Percentiles rank a stretch among this genome's conserved stretches.
These are phyloP conservation scores for Monilinia polystroma DNA, from an alignment of 2,329 filamentous ascomycete species.

Conservation along the genomic window DNA sequence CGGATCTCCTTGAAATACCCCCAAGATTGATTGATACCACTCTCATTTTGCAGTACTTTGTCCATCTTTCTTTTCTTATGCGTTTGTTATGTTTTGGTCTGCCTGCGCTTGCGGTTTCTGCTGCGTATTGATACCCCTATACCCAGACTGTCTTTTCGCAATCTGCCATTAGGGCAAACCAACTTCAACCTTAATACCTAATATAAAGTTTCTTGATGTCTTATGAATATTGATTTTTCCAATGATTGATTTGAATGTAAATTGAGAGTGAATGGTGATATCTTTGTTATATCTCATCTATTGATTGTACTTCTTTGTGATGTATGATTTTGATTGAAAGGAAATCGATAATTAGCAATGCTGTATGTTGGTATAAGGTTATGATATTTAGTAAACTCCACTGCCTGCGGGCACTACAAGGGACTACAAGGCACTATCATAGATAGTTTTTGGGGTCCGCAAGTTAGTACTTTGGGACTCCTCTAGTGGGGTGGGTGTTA, in stretches of 20 bases:
- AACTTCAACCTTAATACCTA: constrained; percentile 40
- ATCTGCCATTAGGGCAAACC: constrained; percentile 43
- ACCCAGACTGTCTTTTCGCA: constrained; percentile 43
- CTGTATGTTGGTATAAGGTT: constrained; percentile 8
- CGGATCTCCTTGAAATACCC: constrained; percentile 43
- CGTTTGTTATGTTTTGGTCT: constrained; percentile 35
- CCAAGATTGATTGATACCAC: constrained; percentile 43
- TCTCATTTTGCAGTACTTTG: constrained; percentile 41
- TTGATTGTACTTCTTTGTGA: not conserved
- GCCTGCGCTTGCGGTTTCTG: constrained; percentile 34
- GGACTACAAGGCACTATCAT: not conserved
- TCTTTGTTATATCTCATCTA: too few species aligned
- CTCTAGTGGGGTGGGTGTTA: not conserved
- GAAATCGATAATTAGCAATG: not conserved
- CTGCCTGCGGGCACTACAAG: constrained; percentile 1
- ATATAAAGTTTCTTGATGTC: constrained; percentile 38
- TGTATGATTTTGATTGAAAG: not conserved
- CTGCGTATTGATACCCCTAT: constrained; percentile 44
- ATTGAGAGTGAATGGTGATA: not conserved
- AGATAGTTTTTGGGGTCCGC: too few species aligned
- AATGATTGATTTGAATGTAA: not conserved
- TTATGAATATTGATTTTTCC: constrained; percentile 13
- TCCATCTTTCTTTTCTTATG: constrained; percentile 23
- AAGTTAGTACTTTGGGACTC: too few species aligned
- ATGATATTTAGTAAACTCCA: not conserved